Base-by-base conservation (phyloP, 2,329 filamentous ascomycete species). In the Beauveria brongniartii region DNA sequence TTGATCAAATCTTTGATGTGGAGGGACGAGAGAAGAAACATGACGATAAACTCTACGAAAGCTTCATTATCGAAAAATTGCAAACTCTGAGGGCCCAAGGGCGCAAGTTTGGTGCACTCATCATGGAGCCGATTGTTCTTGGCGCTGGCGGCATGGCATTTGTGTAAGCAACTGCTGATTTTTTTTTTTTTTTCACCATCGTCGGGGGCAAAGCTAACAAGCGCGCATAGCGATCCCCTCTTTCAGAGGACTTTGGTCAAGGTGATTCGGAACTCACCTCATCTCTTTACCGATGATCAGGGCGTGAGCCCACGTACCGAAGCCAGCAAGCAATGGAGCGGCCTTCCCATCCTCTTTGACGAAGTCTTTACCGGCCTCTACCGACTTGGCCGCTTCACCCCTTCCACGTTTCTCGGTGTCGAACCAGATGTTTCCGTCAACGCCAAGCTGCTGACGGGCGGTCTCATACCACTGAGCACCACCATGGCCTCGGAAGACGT, bases 281-380 rank as follows among this genome's bases (percentile, higher is more conserved):
- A 82, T 16, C 73, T 88, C 5, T 88, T 90, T 65, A 72, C 74
- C 43, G 61, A 68, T 6, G 63, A 65, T 14, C 37, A 64, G 18
- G 28, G 41, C 22, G 60, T 61, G 37, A 20, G 18, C 53, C 1
- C 40, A 59, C 41, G 9, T 63, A 43, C 61, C 67, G n/a, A 20
- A 28, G 10, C 65, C 68, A 55, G 66, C 37, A 68, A 66, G 9
- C 65, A 75, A 34, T 95, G 91, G 91, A 78, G 79, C 1, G 90
- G 91, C 2, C 80, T 95, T 4, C 91, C 91, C 0, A 76, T 95
- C 44, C 79, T 95, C 66, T 91, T 91, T 65, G 91, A 96, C 69
- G 91, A 95, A 70, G 91, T 95, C 41, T 95, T 96, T 73, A 93
- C 90, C 0, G 91, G 91, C 1, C 77, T 95, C 5, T 92, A 92